Conservation (phyloP, 2,329 filamentous ascomycete species). For the Chrysosporium keratinophilum region DNA sequence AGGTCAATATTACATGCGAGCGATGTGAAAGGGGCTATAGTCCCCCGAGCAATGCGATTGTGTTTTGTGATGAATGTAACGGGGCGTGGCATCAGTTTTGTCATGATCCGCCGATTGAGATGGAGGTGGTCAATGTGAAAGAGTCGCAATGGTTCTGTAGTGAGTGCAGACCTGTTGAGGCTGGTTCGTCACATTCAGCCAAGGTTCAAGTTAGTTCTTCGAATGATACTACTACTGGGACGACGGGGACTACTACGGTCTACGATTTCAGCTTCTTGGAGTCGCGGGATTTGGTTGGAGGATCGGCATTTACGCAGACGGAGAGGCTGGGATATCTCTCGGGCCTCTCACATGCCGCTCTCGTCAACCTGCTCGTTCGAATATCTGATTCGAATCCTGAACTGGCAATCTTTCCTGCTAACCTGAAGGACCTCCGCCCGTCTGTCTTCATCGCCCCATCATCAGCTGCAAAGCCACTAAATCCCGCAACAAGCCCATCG, state of each 20-base stretch:
- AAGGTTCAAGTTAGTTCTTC: background rate
- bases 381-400: constrained; percentile 53
- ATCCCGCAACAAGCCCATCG: background rate
- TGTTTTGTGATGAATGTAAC: constrained; percentile 77
- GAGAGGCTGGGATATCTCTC: constrained; percentile 56
- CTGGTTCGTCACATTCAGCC: background rate
- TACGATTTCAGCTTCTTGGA: constrained; percentile 20
- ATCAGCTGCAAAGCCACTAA: background rate
- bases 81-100: constrained; percentile 71
- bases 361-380: constrained; percentile 56
- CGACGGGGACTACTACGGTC: constrained; percentile 17
- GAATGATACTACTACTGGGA: background rate
- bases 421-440: constrained; percentile 20
- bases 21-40: constrained; percentile 63
- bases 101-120: constrained; percentile 63
- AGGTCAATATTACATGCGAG: constrained; percentile 50
- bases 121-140: constrained; percentile 55
- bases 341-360: constrained; percentile 48
- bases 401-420: constrained; percentile 52
- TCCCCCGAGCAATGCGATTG: constrained; percentile 65
- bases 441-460: constrained; percentile 8
- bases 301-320: constrained; percentile 22
- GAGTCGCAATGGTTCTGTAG: constrained; percentile 62
- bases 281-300: constrained; percentile 23
- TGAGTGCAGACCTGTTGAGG: constrained; percentile 41